Base-by-base conservation (phyloP, 1,284 basidiomycete species). In the Gomphus sp. region DNA sequence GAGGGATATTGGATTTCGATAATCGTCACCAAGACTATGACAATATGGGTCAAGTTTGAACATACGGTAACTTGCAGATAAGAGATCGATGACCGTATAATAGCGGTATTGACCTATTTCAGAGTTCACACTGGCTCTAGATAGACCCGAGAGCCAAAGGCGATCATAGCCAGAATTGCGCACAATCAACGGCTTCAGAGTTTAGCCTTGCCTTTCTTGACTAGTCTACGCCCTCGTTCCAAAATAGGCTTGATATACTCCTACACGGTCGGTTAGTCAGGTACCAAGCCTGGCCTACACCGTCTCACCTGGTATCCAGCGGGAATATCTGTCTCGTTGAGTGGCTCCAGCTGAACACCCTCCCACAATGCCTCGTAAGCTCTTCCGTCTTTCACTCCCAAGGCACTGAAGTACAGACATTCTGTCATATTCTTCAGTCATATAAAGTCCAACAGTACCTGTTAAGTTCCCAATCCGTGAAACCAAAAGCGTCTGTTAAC, bases 391-490 rank as follows among this genome's bases (percentile, higher is more conserved):
- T 78, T 77, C 11, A 84, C 79, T 3, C 88, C 88, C 22, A 89
- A 69, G 9, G 82, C 79, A 69, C 85, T 80, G 60, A 59, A 22
- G 48, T 52, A 1, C 52, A 33, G 52, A 10, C 37, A 25, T n/a
- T 45, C 49, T 28, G 45, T 39, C 34, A 7, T 58, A 44, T 57
- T 7, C 31, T 39, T 57, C 14, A 16, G 43, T 18, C 44, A 22
- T 37, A 51, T 7, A 52, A 43, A 53, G 5, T 6, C 12, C 45
- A 52, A 50, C 5, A 60, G n/a, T 52, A 83, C 80, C 84, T 86
- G 63, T 88, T 80, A 7, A 91, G 72, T 57, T 89, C 82, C 85
- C 86, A 91, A 65, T 92, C 88, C 0, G 80, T 76, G 67, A 88
- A 88, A 0, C 83, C 85, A 66, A 91, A 90, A 1, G 85, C 83